A percentile compares a stretch with the other conserved stretches of the same genome.
These are phyloP conservation scores for Aphanomyces cochlioides DNA, from an alignment of 352 stramenopile species.

Conservation along the genomic window DNA sequence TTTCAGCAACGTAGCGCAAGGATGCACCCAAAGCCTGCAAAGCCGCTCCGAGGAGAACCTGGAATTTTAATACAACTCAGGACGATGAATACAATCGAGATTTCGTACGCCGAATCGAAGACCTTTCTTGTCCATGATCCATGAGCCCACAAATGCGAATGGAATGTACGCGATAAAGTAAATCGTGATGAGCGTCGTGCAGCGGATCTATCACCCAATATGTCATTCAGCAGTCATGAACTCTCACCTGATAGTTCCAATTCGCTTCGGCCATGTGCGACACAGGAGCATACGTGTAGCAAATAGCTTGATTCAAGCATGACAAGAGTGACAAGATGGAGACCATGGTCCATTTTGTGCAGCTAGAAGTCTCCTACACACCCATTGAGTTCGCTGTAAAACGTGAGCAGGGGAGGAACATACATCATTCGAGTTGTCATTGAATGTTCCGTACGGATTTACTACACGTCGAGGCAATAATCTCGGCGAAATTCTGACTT, in stretches of 20 bases:
- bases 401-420: too few species aligned
- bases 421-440: too few species aligned
- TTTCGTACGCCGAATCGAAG: slow-evolving; percentile 44
- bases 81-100: not conserved
- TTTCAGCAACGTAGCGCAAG: slow-evolving; percentile 39
- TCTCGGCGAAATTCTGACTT: too few species aligned
- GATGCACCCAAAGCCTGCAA: slow-evolving; percentile 50
- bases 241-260: slow-evolving; percentile 49
- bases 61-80: not conserved
- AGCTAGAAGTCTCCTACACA: not conserved
- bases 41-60: slow-evolving; percentile 48
- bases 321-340: slow-evolving; percentile 59
- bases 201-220: slow-evolving; percentile 43
- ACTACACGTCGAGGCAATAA: too few species aligned
- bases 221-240: not conserved
- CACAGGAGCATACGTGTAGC: slow-evolving; percentile 75
- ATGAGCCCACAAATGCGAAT: slow-evolving; percentile 71
- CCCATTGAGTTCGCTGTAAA: too few species aligned
- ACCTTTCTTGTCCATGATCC: slow-evolving; percentile 77
- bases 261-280: slow-evolving; percentile 55
- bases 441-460: too few species aligned
- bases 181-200: slow-evolving; percentile 69
- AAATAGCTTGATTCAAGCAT: slow-evolving; percentile 68
- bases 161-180: slow-evolving; percentile 79
- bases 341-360: slow-evolving; percentile 64